A percentile compares a stretch with the other conserved stretches of the same genome.
These are phyloP conservation scores for Macroventuria anomochaeta DNA, from an alignment of 2,329 filamentous ascomycete genomes.

Conservation along the genomic window DNA sequence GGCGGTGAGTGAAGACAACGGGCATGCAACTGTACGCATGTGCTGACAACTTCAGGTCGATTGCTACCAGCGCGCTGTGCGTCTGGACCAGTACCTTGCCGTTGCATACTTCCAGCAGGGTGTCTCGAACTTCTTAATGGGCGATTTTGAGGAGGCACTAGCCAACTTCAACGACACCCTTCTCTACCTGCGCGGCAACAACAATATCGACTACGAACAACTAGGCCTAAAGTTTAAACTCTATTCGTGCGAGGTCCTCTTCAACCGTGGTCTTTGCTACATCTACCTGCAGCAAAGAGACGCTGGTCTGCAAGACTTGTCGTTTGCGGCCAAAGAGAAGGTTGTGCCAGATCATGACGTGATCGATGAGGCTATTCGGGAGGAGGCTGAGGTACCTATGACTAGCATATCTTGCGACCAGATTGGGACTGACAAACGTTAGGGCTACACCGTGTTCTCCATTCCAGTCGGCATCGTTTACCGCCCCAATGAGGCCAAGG, in stretches of 20 bases:
- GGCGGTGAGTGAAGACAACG: constrained; percentile 68
- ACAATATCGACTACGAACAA: constrained; percentile 97
- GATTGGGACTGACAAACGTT: constrained; percentile 33
- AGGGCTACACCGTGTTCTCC: constrained; percentile 98
- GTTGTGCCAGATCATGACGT: constrained; percentile 96
- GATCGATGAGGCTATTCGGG: constrained; percentile 94
- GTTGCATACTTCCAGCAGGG: constrained; percentile 99
- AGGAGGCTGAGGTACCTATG: constrained; percentile 81
- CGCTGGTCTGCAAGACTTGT: constrained; percentile 86
- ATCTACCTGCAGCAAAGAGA: constrained; percentile 95
- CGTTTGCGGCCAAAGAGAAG: constrained; percentile 93
- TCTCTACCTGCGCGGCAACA: constrained; percentile 92
- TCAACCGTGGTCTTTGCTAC: constrained; percentile 96
- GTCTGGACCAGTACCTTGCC: constrained; percentile 91
- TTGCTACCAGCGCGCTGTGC: constrained; percentile 90
- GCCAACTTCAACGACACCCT: constrained; percentile 99
- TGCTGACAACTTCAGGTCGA: constrained; percentile 70
- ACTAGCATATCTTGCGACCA: neutral
- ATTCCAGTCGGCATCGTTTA: constrained; percentile 97
- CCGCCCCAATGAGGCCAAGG: constrained; percentile 94
- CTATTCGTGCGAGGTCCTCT: constrained; percentile 96
- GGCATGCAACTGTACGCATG: constrained; percentile 5
- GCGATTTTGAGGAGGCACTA: constrained; percentile 95
- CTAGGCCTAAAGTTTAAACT: constrained; percentile 93
- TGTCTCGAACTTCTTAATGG: constrained; percentile 95